These are phyloP conservation scores for Suillus ampliporus DNA, from an alignment of 768 basidiomycete genomes.

Conservation along the genomic window DNA sequence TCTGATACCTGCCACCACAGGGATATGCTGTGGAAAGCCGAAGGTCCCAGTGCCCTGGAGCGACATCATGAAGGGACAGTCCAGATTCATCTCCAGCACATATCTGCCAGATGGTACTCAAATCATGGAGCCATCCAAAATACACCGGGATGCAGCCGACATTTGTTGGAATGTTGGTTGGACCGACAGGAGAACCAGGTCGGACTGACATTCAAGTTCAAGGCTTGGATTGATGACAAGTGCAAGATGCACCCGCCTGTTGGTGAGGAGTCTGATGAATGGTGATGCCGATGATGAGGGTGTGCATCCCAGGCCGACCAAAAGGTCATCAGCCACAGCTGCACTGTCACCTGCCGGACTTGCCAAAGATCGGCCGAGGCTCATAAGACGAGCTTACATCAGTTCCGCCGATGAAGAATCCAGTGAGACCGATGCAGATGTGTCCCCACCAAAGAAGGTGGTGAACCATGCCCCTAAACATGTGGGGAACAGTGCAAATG, in stretches of 20 bases:
- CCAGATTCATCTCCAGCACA: not conserved
- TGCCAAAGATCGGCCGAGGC: not conserved
- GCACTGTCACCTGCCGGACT: too few species aligned
- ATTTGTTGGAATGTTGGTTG: not conserved
- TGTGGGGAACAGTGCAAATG: too few species aligned
- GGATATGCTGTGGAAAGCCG: not conserved
- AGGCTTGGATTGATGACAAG: not conserved
- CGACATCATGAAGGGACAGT: not conserved
- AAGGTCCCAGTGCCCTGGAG: not conserved
- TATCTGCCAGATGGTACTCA: not conserved
- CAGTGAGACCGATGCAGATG: not conserved
- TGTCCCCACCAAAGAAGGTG: too few species aligned
- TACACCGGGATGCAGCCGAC: fast-evolving
- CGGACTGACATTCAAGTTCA: not conserved
- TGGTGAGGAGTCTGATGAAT: not conserved
- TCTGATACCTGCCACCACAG: not conserved
- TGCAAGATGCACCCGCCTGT: not conserved
- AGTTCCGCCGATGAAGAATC: not conserved
- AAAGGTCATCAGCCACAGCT: not conserved
- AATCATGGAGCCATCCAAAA: not conserved
- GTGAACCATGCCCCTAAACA: too few species aligned
- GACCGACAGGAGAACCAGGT: not conserved
- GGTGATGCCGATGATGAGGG: not conserved
- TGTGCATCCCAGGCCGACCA: not conserved
- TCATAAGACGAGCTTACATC: not conserved